These are phyloP conservation scores for Hippophae rhamnoides DNA, from an alignment of 306 rosid species.

Conservation along the genomic window DNA sequence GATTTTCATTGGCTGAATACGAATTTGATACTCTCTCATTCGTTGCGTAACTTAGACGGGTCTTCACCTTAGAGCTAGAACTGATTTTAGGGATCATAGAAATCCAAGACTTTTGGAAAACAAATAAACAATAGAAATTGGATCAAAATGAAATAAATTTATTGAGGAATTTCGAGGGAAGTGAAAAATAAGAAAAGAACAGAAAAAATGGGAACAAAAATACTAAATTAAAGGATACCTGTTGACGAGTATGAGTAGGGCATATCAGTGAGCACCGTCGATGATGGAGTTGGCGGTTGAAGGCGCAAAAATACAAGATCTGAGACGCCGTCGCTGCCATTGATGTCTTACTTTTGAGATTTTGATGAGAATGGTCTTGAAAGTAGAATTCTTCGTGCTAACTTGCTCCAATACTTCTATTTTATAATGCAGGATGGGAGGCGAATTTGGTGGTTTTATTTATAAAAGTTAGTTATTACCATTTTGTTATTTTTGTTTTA, in stretches of 20 bases:
- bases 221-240: slow-evolving; percentile 18
- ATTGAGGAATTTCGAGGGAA: slow-evolving; percentile 20
- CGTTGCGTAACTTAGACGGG: slow-evolving; percentile 28
- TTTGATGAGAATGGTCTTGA: neutral
- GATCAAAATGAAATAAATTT: neutral
- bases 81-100: slow-evolving; percentile 48
- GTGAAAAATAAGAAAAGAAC: neutral
- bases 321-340: slow-evolving; percentile 41
- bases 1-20: slow-evolving; percentile 8
- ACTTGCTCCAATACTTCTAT: no score
- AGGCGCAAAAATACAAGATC: slow-evolving; percentile 42
- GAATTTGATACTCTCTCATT: slow-evolving; percentile 25
- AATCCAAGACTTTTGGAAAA: slow-evolving; percentile 39
- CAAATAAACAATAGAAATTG: neutral
- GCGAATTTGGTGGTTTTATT: no score
- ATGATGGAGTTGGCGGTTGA: slow-evolving; percentile 30
- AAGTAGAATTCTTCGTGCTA: neutral
- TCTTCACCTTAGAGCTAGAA: slow-evolving; percentile 35
- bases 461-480: no score
- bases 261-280: slow-evolving; percentile 23
- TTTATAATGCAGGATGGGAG: no score
- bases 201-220: neutral
- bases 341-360: neutral
- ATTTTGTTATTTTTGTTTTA: no score
- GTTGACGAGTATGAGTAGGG: slow-evolving; percentile 31